phyloP scores from a whole-genome alignment of 139 green algal genomes.

The Desmodesmus armatus region DNA sequence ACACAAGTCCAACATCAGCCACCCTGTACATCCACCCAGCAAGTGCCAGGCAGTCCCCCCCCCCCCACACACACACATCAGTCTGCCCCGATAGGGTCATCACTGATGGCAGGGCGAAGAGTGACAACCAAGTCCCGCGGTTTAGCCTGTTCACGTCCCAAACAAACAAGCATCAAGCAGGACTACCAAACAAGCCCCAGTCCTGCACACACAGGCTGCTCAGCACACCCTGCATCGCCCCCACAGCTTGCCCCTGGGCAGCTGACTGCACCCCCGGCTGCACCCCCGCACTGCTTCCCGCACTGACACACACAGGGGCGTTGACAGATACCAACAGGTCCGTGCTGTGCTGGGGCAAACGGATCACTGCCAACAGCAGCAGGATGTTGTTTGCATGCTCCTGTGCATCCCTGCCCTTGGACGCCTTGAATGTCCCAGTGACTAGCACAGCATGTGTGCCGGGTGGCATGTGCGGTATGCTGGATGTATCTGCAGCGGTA shows the following conservation, averaged over 20 bases:
- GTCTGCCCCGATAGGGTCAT: no score
- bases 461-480: slow-evolving; percentile 46
- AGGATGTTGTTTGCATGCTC: slow-evolving; percentile 50
- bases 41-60: no score
- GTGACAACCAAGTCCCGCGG: no score
- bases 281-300: slow-evolving; percentile 59
- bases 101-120: no score
- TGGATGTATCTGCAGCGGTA: no score
- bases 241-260: slow-evolving; percentile 23
- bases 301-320: slow-evolving; percentile 62
- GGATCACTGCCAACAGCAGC: slow-evolving; percentile 57
- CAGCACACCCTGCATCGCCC: slow-evolving; percentile 58
- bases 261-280: slow-evolving; percentile 55
- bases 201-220: slow-evolving; percentile 61
- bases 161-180: no score
- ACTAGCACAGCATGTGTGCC: slow-evolving; percentile 31
- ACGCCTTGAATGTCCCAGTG: slow-evolving; percentile 54
- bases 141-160: no score
- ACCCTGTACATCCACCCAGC: no score
- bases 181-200: slow-evolving; percentile 67
- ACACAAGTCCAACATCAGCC: neutral
- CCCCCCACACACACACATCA: no score
- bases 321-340: slow-evolving; percentile 75
- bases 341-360: slow-evolving; percentile 59
- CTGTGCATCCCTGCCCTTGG: slow-evolving; percentile 43